Base-by-base conservation (phyloP, 169 alveolate species). In the Babesia caballi region DNA sequence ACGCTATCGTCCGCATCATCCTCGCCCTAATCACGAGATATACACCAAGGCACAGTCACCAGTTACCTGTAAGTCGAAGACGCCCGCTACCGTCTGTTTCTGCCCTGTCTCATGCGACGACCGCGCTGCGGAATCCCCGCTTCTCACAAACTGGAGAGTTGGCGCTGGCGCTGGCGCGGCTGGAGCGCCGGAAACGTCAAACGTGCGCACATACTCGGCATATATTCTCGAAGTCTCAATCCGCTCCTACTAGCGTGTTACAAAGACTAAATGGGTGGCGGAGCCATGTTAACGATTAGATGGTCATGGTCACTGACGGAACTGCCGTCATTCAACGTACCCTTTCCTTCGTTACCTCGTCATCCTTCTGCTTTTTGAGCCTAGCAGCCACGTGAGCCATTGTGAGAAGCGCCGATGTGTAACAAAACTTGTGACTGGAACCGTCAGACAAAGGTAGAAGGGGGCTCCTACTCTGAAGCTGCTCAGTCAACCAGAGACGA, bases 151-250 rank as follows among this genome's bases (percentile, higher is more conserved):
- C 14, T 1, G 66, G 0, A 59, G 23, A 7, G 30, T 8, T 9
- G 53, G 14, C 7, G 41, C 41, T 7, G 25, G 11, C 14, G 61
- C 23, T 3, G 60, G 49, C 58, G 49, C 12, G 17, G 60, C 23
- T 4, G 44, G 32, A 21, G 21, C 59, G 7, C 74, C 68, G 17
- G 61, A 11, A 1, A 63, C 72, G 27, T 77, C 85, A 51, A 77
- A 77, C 14, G 57, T 60, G 2, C 58, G 32, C 15, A 77, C 85
- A 54, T 77, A 77, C 42, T 77, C 78, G 27, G 85, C 76, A 51
- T 77, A 77, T 56, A 77, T 77, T 27, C 47, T 69, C 4, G 85
- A 63, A 35, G 85, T 57, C 63, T 77, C 85, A 12, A 50, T n/a
- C 6, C 58, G 50, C 11, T 77, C 72, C 85, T 77, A 41, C 33